phyloP scores from a whole-genome alignment of 208 protist species.

The Tritrichomonas foetus region DNA sequence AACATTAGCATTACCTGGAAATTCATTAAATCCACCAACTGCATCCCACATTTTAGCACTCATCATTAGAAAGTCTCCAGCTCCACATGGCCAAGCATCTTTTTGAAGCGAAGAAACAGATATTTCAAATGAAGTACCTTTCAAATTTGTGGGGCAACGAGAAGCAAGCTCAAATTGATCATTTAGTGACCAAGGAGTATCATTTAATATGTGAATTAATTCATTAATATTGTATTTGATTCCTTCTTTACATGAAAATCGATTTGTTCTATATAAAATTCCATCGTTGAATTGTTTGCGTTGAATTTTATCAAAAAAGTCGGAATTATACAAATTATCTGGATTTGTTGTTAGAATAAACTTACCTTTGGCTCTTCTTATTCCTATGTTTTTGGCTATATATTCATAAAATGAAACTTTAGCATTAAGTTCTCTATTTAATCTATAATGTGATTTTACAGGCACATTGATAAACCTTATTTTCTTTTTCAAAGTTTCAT shows the following conservation, averaged over 20 bases:
- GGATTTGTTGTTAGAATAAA: neutral
- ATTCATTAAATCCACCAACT: neutral
- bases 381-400: constrained; percentile 4
- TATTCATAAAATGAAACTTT: neutral
- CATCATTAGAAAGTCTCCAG: neutral
- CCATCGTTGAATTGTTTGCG: neutral
- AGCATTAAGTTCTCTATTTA: neutral
- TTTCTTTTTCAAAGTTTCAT: neutral
- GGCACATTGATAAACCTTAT: neutral
- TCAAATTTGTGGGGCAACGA: no score
- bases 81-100: no score
- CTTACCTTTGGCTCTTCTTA: neutral
- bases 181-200: neutral
- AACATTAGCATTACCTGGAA: neutral
- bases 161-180: no score
- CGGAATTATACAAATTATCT: neutral
- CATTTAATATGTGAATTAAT: neutral
- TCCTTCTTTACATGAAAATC: neutral
- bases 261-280: neutral
- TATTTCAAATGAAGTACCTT: neutral
- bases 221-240: neutral
- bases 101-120: no score
- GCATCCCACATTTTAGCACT: neutral
- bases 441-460: neutral
- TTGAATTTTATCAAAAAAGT: neutral